Evolutionary conservation across 805 yeast genomes (phyloP), one percentile per base, ranked within the genome.

Genomic region (Spathaspora boniae): DNA sequence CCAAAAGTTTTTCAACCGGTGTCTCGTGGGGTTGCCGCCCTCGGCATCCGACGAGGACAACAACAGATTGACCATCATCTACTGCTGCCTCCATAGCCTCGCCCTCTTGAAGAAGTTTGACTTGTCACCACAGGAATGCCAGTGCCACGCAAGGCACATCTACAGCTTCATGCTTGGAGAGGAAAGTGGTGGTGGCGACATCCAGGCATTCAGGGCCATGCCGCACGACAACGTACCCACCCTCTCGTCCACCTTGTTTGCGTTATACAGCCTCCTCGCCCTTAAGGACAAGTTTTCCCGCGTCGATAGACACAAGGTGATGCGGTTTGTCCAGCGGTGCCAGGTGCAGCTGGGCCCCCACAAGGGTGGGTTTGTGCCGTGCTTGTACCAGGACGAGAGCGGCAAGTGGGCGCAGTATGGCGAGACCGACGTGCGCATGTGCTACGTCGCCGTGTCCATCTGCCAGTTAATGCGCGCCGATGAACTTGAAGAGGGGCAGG

Each of bases 211-310:
- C 53, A 56, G 86, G 36, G 76, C 86, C 2, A 29, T 41, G 11
- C 50, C 46, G 2, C 41, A 40, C 1, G 80, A 76, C 47, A 88
- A 81, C 48, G 61, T 78, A 1, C 76, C 89, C 1, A 82, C 78
- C 44, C 56, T 86, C 5, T 75, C 91, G 0, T 77, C 88, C 5
- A 88, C 96, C 0, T 78, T 80, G 45, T 84, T 88, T 60, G 89
- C 86, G 2, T 56, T 88, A 22, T 71, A 76, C 23, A 63, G 72
- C 8, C 61, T 84, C 25, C 52, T 77, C 1, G 60, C 75, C n/a
- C 58, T 84, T 9, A 63, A 65, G 21, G 68, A 67, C 33, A 60
- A 65, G 21, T 62, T 45, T 19, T 42, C 11, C 28, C 40, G 11
- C 39, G 19, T 66, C 15, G 58, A 62, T 44, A 51, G 69, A 6